A percentile compares a stretch with the other conserved stretches of the same genome.
phyloP scores from a whole-genome alignment of 257 asterid species.

The Solanum sejunctum region DNA sequence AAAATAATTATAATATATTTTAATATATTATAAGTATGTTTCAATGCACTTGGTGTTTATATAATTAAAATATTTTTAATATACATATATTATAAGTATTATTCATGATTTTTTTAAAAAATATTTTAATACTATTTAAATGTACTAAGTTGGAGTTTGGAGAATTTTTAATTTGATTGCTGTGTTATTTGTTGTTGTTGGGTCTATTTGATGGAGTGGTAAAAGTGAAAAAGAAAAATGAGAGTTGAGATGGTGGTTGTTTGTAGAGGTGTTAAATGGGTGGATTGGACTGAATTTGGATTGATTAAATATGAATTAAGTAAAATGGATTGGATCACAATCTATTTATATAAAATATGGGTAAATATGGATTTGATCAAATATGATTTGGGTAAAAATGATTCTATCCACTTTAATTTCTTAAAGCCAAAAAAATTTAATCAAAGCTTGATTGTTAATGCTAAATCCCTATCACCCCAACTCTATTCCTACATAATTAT shows the following conservation, averaged over 20 bases:
- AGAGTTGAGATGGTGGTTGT: neutral
- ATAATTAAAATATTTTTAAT: neutral
- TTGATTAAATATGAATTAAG: too few relatives aligned
- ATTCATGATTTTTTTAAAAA: neutral
- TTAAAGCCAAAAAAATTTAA: too few relatives aligned
- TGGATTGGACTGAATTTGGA: too few relatives aligned
- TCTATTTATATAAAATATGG: too few relatives aligned
- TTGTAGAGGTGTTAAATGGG: neutral
- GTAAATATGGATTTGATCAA: too few relatives aligned
- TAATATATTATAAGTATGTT: neutral
- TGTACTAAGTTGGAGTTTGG: neutral
- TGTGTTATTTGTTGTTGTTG: neutral
- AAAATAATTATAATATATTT: too few relatives aligned
- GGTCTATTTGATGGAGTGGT: neutral
- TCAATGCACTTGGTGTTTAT: neutral
- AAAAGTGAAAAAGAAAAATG: neutral
- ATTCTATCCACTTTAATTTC: too few relatives aligned
- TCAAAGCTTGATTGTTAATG: too few relatives aligned
- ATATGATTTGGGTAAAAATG: too few relatives aligned
- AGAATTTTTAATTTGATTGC: neutral
- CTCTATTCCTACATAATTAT: too few relatives aligned
- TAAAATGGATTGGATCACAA: too few relatives aligned
- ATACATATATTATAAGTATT: neutral
- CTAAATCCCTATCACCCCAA: too few relatives aligned
- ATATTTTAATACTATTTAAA: neutral